Evolutionary conservation across 1,139 yeast genomes (phyloP), one percentile per base, ranked within the genome.

Genomic region (Zygosaccharomyces pseudobailii): DNA sequence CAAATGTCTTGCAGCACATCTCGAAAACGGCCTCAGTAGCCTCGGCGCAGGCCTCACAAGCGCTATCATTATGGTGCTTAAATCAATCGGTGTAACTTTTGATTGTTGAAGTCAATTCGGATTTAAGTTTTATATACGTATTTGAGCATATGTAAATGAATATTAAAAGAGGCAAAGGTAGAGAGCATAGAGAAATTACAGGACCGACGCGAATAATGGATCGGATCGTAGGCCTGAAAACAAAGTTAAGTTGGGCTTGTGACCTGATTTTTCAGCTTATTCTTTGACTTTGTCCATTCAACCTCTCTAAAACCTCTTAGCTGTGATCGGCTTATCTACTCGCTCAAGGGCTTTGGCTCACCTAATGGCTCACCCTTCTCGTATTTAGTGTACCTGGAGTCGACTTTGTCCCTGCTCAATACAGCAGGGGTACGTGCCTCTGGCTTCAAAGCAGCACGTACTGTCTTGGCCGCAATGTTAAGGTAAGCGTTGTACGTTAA

Each of bases 361-460:
- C 59, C 48, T 19, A 56, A 48, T 24, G 71, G 62, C 45, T 69
- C 71, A 68, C 97, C 97, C 59, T 84, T 78, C 66, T 78, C 83
- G 73, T 83, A 78, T 68, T 76, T 79, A 70, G 86, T 80, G 57
- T 77, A 85, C 71, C 80, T 82, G 63, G 82, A 88, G 65, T 92
- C 98, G 57, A 85, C 70, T 60, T 71, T 54, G 58, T 84, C 85
- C 76, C 95, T 87, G 45, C 59, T 57, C 71, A 79, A 77, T 63
- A 84, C 87, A 59, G 84, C 87, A 57, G 75, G 79, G 55, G 80
- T 84, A 70, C 86, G 87, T 69, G 80, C 71, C 64, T 90, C 96
- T 59, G 90, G 84, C 78, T 92, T 92, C 69, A 92, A 80, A 47
- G 97, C 84, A 62, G 79, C 76, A 76, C 97, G 89, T 65, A 88